Evolutionary conservation across 306 rosid species (phyloP), one percentile per base, ranked within the genome.

Genomic region (Comarum palustre): DNA sequence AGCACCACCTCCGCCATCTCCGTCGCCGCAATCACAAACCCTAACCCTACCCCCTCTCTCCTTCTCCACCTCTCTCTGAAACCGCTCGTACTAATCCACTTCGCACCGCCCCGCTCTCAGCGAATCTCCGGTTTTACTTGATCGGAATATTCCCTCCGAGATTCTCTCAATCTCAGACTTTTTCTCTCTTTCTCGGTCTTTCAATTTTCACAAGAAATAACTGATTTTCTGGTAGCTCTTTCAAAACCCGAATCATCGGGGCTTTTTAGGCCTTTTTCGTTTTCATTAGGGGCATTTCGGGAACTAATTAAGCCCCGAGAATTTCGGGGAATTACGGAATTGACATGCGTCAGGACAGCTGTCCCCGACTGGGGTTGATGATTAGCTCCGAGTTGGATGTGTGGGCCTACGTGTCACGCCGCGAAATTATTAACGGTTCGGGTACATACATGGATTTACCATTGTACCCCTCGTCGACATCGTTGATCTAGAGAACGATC

Each of bases 1-100:
- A 95, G 79, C 57, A 67, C 79, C 74, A 95, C 99, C 77, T 95
- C 97, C 78, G 88, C 77, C 97, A 87, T 91, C 85, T 72, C 75
- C 79, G 68, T 79, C 83, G 34, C 76, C 50, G 73, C 68, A 71
- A 12, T 9, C 31, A 8, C 27, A 59, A 60, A 73, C 70, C 73
- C 34, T 14, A 27, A 29, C 38, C 41, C 38, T 32, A 32, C 4
- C 6, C 82, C 73, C 43, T 3, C 43, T 3, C 48, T 14, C 50
- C 27, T 41, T 52, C 22, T 29, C 66, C 1, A 36, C 41, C 50
- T 72, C 73, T 25, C 79, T 29, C 31, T 16, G 19, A 77, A 65
- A 50, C 2, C 6, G 27, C 57, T 19, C 5, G 29, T 29, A 58
- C 42, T 2, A 17, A 68, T 29, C 22, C 82, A 22, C 54, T 67